Conservation (phyloP, 495 filamentous ascomycete genomes). For the Xylaria bambusicola region DNA sequence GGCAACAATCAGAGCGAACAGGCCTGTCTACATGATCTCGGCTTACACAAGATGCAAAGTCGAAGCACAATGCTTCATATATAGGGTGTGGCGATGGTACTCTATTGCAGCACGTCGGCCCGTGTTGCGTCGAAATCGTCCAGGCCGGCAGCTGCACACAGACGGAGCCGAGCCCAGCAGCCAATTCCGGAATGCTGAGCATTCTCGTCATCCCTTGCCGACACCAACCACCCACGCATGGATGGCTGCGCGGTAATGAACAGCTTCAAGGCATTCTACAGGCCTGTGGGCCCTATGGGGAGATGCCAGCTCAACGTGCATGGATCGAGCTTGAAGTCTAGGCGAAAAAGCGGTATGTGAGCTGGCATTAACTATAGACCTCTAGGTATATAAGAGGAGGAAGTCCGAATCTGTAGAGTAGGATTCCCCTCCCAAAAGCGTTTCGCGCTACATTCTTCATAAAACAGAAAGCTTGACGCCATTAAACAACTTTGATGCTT, state of each 20-base stretch:
- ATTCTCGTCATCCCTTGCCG: slow-evolving; percentile 10
- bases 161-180: slow-evolving; percentile 11
- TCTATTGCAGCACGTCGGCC: slow-evolving; percentile 17
- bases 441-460: background rate
- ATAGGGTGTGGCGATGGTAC: slow-evolving; percentile 6
- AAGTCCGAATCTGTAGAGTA: background rate
- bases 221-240: slow-evolving; percentile 9
- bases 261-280: slow-evolving; percentile 33
- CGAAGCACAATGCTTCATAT: slow-evolving; percentile 9
- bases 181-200: slow-evolving; percentile 2
- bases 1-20: too few relatives aligned
- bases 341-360: slow-evolving; percentile 38
- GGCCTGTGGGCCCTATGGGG: slow-evolving; percentile 36
- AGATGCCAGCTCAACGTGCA: slow-evolving; percentile 46
- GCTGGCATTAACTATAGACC: slow-evolving; percentile 10
- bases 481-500: background rate
- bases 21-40: background rate
- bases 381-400: slow-evolving; percentile 28
- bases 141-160: slow-evolving; percentile 5
- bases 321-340: slow-evolving; percentile 37
- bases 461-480: background rate
- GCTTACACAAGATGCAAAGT: slow-evolving; percentile 3
- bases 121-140: slow-evolving; percentile 3
- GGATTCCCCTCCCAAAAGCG: background rate
- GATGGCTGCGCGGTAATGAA: slow-evolving; percentile 20